Evolutionary conservation across 129 eudicot species (phyloP), one percentile per base, ranked within the genome.

Genomic region (Escallonia herrerae): DNA sequence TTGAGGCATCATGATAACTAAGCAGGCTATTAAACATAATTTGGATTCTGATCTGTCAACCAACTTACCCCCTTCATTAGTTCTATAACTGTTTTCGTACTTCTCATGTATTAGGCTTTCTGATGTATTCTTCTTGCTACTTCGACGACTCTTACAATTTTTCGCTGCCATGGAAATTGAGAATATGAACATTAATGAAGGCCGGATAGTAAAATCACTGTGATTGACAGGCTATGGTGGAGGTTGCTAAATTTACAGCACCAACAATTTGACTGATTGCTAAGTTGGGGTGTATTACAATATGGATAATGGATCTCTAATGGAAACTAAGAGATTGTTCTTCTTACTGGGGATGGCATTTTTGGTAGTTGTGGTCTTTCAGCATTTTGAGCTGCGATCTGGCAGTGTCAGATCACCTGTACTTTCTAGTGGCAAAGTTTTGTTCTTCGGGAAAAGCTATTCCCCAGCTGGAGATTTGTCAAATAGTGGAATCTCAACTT

Each of bases 301-400:
- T 57, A 82, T 82, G 87, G 83, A 78, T 78, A 75, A 60, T 9
- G 54, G 49, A 58, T 62, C 57, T 74, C 73, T 33, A 64, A 72
- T 58, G 22, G 69, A 63, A 81, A 64, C 79, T 38, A 64, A 46
- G 13, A 82, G 72, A 48, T 78, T 66, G 67, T 44, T 82, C 12
- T 78, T 74, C 71, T 40, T 82, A 54, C 44, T 78, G 10, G 78
- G 67, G 60, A 70, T 77, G 0, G 45, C 80, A 52, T 78, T 72
- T 10, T 73, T 65, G 42, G 62, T 74, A 15, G 50, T 78, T 67
- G 47, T 78, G 47, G 44, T 63, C n/a, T 15, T 82, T 58, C 83
- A 82, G 70, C 68, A 67, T 56, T 64, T 64, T 63, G 75, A 78
- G 66, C 74, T 65, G 67, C 87, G 79, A 39, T 41, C 67, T 47